Percentiles rank a stretch among this genome's conserved stretches.
These are phyloP conservation scores for Phialocephala subalpina DNA, from an alignment of 2,329 filamentous ascomycete species.

Conservation along the genomic window DNA sequence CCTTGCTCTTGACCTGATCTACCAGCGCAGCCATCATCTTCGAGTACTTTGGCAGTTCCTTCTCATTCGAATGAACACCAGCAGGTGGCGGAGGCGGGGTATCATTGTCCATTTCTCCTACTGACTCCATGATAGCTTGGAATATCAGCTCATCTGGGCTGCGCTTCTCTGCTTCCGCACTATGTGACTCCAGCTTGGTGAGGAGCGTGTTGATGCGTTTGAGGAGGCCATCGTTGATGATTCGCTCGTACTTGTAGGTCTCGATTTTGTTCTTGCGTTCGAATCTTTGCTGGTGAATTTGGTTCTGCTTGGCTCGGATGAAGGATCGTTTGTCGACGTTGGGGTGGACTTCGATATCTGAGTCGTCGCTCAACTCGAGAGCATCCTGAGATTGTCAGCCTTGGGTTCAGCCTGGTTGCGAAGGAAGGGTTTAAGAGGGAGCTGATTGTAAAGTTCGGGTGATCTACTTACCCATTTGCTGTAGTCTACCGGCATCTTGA, in stretches of 20 bases:
- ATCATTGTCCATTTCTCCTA: conserved; percentile 69
- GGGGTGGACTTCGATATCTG: conserved; percentile 96
- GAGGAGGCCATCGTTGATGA: conserved; percentile 91
- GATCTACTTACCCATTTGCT: conserved; percentile 60
- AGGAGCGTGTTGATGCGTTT: conserved; percentile 84
- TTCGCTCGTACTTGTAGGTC: conserved; percentile 89
- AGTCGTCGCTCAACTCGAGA: conserved; percentile 97
- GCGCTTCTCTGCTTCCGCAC: conserved; percentile 68
- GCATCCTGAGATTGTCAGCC: conserved; percentile 67
- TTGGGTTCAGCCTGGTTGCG: conserved; percentile 40
- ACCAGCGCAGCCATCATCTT: conserved; percentile 99
- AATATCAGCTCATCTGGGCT: conserved; percentile 87
- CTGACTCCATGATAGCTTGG: conserved; percentile 85
- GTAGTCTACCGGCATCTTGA: conserved; percentile 67
- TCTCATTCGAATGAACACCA: conserved; percentile 79
- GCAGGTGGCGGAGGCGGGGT: conserved; percentile 78
- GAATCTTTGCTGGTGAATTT: conserved; percentile 91
- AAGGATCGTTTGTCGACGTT: conserved; percentile 99
- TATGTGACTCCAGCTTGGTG: conserved; percentile 76
- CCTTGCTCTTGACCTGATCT: conserved; percentile 84
- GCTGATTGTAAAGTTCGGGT: conserved; percentile 1
- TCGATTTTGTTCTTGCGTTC: conserved; percentile 89
- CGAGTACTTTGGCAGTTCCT: conserved; percentile 81
- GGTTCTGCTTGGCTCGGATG: conserved; percentile 96
- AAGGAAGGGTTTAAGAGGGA: conserved; percentile 12